phyloP scores from a whole-genome alignment of 257 asterid genomes.

The Mitragyna speciosa region DNA sequence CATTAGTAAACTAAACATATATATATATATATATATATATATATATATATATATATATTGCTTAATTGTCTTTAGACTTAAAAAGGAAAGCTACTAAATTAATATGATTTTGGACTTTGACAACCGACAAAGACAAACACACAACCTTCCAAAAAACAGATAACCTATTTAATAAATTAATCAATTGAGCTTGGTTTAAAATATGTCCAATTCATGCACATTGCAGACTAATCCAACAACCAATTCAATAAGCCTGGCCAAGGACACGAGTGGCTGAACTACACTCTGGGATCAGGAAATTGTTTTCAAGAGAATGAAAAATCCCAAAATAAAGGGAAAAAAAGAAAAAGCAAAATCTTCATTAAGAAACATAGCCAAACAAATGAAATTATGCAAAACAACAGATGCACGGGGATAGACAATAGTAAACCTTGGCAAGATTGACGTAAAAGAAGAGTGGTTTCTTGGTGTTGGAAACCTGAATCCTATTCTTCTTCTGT shows the following conservation, averaged over 20 bases:
- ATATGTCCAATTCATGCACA: background rate
- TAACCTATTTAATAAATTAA: no score
- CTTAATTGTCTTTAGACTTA: no score
- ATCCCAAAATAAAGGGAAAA: background rate
- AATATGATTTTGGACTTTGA: no score
- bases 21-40: no score
- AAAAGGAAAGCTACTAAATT: no score
- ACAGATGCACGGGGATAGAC: background rate
- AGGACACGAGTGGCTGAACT: no score
- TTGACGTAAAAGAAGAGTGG: conserved; percentile 67
- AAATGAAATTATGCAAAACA: background rate
- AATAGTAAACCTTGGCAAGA: conserved; percentile 46
- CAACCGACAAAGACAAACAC: no score
- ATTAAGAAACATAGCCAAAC: background rate
- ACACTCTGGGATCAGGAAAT: background rate
- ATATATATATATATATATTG: no score
- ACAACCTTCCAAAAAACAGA: no score
- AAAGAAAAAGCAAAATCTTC: background rate
- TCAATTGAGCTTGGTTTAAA: no score
- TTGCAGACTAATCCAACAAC: background rate
- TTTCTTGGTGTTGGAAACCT: conserved; percentile 60
- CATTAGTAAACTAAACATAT: no score
- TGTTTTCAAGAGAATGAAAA: background rate
- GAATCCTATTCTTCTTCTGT: conserved; percentile 54
- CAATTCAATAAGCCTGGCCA: background rate